Evolutionary conservation across 176 grass and related monocot species (phyloP).

Genomic region (Carex littledalei): DNA sequence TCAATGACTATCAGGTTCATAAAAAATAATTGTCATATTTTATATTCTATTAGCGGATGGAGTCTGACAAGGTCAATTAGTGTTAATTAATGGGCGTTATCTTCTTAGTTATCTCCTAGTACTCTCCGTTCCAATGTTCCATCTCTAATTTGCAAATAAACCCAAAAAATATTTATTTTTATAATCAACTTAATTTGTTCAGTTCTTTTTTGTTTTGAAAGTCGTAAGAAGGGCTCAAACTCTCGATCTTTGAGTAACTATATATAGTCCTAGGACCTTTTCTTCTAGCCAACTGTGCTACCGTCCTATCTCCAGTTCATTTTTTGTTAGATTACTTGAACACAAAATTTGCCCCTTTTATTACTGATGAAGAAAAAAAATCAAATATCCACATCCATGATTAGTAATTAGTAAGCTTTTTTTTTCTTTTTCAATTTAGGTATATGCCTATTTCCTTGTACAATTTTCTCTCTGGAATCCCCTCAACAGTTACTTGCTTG

Average conservation of each 20-base stretch:
- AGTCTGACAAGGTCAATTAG: slow-evolving; percentile 9
- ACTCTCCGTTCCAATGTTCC: neutral
- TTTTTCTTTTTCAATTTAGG: neutral
- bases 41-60: neutral
- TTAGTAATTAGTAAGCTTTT: neutral
- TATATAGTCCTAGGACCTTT: no score
- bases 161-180: neutral
- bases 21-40: neutral
- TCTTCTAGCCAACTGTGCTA: no score
- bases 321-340: no score
- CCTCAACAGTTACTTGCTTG: neutral
- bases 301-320: no score
- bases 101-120: neutral
- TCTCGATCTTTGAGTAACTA: no score
- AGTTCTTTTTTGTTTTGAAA: neutral
- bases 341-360: neutral
- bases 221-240: no score
- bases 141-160: neutral
- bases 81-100: slow-evolving; percentile 14
- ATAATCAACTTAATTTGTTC: neutral
- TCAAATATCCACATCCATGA: neutral
- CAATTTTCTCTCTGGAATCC: neutral
- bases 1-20: slow-evolving; percentile 1
- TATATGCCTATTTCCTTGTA: neutral
- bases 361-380: neutral